phyloP scores from a whole-genome alignment of 202 grass and related monocot genomes.

The Hordeum pubiflorum region DNA sequence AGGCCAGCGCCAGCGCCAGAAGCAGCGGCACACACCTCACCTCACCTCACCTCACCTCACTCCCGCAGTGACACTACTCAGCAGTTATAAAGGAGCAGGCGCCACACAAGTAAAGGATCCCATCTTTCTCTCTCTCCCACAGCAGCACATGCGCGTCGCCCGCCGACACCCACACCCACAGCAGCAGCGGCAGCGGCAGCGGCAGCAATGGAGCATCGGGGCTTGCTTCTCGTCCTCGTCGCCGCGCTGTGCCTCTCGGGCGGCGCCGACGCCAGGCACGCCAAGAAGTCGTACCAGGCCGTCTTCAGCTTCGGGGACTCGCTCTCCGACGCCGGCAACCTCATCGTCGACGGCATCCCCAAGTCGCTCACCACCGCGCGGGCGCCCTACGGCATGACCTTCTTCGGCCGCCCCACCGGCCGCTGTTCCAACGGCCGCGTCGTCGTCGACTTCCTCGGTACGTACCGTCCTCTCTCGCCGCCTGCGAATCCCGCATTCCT shows the following conservation, averaged over 20 bases:
- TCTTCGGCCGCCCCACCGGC: constrained; percentile 70
- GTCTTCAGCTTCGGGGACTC: constrained; percentile 96
- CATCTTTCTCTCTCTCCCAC: background rate
- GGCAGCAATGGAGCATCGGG: constrained; percentile 10
- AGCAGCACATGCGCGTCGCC: constrained; percentile 25
- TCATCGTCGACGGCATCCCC: constrained; percentile 57
- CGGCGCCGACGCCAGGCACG: background rate
- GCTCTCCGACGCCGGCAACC: constrained; percentile 90
- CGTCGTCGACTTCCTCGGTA: constrained; percentile 93
- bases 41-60: background rate
- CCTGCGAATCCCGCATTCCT: background rate
- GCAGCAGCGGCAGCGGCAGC: too few relatives aligned
- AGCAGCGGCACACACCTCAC: background rate
- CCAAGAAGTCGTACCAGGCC: constrained; percentile 52
- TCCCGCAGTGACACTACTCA: background rate
- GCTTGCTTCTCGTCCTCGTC: constrained; percentile 2
- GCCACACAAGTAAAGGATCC: constrained; percentile 30
- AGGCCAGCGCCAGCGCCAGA: background rate
- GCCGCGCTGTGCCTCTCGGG: background rate
- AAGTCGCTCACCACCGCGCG: constrained; percentile 62
- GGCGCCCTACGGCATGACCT: constrained; percentile 78
- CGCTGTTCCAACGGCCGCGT: constrained; percentile 84
- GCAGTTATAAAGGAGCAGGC: constrained; percentile 15
- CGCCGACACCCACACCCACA: constrained; percentile 11
- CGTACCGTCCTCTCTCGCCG: background rate